phyloP scores from a whole-genome alignment of 2,329 filamentous ascomycete genomes.

The Teratosphaeria zuluensis region DNA sequence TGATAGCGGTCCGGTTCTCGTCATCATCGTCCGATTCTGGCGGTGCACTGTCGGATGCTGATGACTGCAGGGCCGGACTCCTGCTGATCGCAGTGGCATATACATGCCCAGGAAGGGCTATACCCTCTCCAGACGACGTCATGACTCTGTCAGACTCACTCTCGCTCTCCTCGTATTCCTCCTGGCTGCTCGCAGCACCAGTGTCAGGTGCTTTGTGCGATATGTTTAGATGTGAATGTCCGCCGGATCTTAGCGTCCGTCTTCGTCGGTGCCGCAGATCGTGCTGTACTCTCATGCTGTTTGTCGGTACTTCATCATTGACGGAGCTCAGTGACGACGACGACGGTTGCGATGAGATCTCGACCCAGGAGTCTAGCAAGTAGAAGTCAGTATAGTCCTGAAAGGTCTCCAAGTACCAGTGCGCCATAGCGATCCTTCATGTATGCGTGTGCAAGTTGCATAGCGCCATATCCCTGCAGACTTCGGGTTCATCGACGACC shows the following conservation, averaged over 20 bases:
- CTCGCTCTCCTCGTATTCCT: slow-evolving; percentile 90
- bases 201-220: slow-evolving; percentile 35
- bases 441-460: background rate
- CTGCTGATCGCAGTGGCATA: slow-evolving; percentile 12
- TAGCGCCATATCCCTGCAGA: background rate
- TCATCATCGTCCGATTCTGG: slow-evolving; percentile 46
- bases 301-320: slow-evolving; percentile 84
- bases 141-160: slow-evolving; percentile 71
- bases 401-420: slow-evolving; percentile 12
- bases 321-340: slow-evolving; percentile 81
- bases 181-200: slow-evolving; percentile 62
- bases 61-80: slow-evolving; percentile 10
- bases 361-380: slow-evolving; percentile 84
- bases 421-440: slow-evolving; percentile 6
- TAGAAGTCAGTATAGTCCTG: slow-evolving; percentile 20
- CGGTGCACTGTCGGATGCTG: slow-evolving; percentile 30
- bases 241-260: slow-evolving; percentile 34
- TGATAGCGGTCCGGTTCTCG: slow-evolving; percentile 75
- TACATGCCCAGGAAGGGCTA: slow-evolving; percentile 23
- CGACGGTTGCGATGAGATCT: slow-evolving; percentile 84
- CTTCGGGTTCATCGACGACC: background rate
- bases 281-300: slow-evolving; percentile 67
- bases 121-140: slow-evolving; percentile 54
- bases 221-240: slow-evolving; percentile 31
- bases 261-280: slow-evolving; percentile 53